Conservation (phyloP, 202 grass and related monocot species). For the Zoysia matrella region DNA sequence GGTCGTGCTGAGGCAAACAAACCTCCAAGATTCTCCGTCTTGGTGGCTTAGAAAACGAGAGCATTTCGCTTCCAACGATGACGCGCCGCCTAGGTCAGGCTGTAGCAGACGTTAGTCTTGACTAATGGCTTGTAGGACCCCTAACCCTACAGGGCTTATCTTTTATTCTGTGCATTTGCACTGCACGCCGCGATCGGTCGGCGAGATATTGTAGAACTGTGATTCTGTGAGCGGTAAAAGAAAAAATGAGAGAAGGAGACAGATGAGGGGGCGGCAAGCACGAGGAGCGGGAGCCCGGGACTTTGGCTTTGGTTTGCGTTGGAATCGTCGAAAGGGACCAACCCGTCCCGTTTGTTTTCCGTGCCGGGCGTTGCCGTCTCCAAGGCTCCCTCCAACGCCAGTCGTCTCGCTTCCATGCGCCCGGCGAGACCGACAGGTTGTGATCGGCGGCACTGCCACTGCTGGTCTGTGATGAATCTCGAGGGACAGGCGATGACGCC, state of each 20-base stretch:
- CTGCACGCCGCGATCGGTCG: neutral
- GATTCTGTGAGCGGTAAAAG: neutral
- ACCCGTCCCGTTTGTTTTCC: neutral
- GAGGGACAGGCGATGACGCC: neutral
- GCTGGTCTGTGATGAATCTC: neutral
- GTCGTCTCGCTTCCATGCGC: neutral
- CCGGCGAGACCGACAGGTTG: neutral
- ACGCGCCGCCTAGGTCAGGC: neutral
- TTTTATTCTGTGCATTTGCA: neutral
- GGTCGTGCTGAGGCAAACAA: neutral
- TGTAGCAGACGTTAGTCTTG: neutral
- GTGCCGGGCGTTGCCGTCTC: neutral
- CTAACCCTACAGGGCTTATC: neutral
- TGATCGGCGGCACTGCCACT: neutral
- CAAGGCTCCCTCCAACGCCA: neutral
- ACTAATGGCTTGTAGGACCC: neutral
- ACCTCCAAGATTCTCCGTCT: constrained; percentile 9
- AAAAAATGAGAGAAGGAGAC: neutral
- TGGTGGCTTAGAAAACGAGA: constrained; percentile 19
- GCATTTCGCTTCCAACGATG: constrained; percentile 9
- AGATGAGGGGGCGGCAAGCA: constrained; percentile 28
- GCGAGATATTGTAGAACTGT: neutral
- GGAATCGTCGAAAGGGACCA: constrained; percentile 33
- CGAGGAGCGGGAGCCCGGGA: constrained; percentile 11
- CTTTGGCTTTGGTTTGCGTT: constrained; percentile 35